Percentiles rank a stretch among this genome's conserved stretches.
Evolutionary conservation across 352 stramenopile species (phyloP).

Genomic region (Aphanomyces invadans): DNA sequence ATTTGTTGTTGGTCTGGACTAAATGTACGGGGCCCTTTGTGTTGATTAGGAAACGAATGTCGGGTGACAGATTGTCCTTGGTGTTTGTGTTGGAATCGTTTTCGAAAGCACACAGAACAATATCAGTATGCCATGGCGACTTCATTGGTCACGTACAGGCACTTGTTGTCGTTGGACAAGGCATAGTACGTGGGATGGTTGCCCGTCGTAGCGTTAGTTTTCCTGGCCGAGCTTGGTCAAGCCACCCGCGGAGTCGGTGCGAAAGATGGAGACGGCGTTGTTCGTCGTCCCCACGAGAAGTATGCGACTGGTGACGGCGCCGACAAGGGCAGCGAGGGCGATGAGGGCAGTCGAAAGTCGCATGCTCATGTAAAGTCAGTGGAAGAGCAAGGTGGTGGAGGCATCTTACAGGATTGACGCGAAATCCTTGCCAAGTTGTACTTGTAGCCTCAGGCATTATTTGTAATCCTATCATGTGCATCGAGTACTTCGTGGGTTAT

Average conservation of each 20-base stretch:
- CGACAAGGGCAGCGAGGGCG: not conserved
- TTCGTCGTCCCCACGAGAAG: conserved; percentile 1
- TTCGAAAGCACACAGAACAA: not conserved
- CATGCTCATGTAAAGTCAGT: too few species aligned
- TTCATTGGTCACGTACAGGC: conserved; percentile 22
- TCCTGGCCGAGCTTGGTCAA: not conserved
- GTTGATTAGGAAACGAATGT: not conserved
- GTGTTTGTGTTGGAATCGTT: not conserved
- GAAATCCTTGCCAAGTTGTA: too few species aligned
- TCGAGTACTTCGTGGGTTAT: too few species aligned
- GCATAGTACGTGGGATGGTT: conserved; percentile 20
- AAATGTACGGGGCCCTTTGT: conserved; percentile 18
- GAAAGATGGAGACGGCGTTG: conserved; percentile 13
- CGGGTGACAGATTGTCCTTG: not conserved
- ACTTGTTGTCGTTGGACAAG: conserved; percentile 1
- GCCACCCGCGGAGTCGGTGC: conserved; percentile 1
- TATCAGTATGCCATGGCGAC: not conserved
- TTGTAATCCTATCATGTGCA: too few species aligned
- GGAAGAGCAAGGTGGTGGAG: too few species aligned
- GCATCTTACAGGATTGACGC: too few species aligned
- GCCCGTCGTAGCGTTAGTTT: conserved; percentile 16
- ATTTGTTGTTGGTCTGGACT: conserved; percentile 2
- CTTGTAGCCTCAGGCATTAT: too few species aligned
- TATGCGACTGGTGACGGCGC: not conserved
- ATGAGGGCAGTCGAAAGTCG: not conserved